Base-by-base conservation (phyloP, 2,329 filamentous ascomycete genomes). In the Cercospora sesami region DNA sequence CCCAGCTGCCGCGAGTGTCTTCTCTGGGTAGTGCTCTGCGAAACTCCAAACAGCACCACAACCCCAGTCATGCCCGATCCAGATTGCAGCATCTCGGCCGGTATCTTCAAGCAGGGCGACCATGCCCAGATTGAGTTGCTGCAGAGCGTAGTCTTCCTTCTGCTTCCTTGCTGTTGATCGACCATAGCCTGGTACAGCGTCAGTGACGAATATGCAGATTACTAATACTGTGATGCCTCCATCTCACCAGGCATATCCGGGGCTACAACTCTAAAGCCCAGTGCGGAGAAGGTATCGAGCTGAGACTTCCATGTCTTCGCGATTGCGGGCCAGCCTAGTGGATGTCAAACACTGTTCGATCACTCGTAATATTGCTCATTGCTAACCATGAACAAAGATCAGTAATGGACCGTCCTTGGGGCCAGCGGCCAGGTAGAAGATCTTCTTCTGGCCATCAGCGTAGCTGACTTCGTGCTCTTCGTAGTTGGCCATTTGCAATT, bases 21-120 rank as follows among this genome's bases (percentile, higher is more conserved):
- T 68, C 26, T 80, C 75, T 0, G 79, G 79, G 30, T 78, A 72
- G 33, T 71, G 68, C 39, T 70, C 69, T 10, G 67, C 70, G 30
- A 72, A 72, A 28, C 60, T 65, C 71, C 73, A 79, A 23, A 76
- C 72, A 3, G 79, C 70, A 10, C 75, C 77, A 18, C 74, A 76
- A 31, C 79, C 79, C 82, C 82, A 83, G 69, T 84, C 82, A 66
- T 84, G 83, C 6, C 70, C 82, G 36, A 84, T 74, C 82, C 84
- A 85, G n/a, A 86, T 73, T 1, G 82, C 83, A 7, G 78, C 77
- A 0, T 75, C 67, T 21, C 82, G 73, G 18, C 77, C 69, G 64
- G 81, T 63, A 70, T 81, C 51, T 73, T 78, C 76, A 67, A 83
- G 71, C 72, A 84, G 72, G 75, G 82, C 75, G 23, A 78, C 68